Evolutionary conservation across 1,284 basidiomycete genomes (phyloP).

Genomic region (Austropuccinia psidii): DNA sequence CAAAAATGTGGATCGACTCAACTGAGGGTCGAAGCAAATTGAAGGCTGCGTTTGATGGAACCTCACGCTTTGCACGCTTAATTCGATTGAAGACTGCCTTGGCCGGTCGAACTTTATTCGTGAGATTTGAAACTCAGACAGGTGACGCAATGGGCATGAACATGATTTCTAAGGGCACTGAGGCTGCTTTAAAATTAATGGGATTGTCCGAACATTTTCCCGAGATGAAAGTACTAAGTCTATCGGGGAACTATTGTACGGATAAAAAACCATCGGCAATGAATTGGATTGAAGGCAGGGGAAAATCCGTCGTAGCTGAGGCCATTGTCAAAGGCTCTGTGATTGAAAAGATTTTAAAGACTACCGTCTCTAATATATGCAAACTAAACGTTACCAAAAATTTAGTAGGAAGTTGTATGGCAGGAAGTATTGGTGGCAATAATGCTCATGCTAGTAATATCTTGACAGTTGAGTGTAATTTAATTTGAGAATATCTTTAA

Average conservation of each 20-base stretch:
- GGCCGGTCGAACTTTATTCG: conserved; percentile 83
- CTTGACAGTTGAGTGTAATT: conserved; percentile 56
- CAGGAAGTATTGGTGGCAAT: conserved; percentile 91
- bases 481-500: neutral
- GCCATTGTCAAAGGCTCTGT: conserved; percentile 81
- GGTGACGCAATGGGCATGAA: conserved; percentile 99
- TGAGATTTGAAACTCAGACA: conserved; percentile 90
- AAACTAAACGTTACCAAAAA: conserved; percentile 98
- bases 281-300: conserved; percentile 99
- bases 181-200: conserved; percentile 81
- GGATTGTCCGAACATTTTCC: conserved; percentile 65
- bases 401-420: conserved; percentile 93
- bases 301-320: conserved; percentile 96
- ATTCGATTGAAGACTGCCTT: conserved; percentile 73
- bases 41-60: conserved; percentile 84
- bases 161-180: conserved; percentile 82
- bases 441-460: conserved; percentile 99
- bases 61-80: conserved; percentile 78
- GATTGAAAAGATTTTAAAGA: conserved; percentile 88
- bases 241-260: conserved; percentile 98
- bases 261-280: conserved; percentile 99
- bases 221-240: conserved; percentile 83
- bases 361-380: conserved; percentile 80
- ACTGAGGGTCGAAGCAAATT: conserved; percentile 69
- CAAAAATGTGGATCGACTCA: conserved; percentile 81